Percentiles rank a stretch among this genome's conserved stretches.
These are phyloP conservation scores for Datisca glomerata DNA, from an alignment of 306 rosid species.

Conservation along the genomic window DNA sequence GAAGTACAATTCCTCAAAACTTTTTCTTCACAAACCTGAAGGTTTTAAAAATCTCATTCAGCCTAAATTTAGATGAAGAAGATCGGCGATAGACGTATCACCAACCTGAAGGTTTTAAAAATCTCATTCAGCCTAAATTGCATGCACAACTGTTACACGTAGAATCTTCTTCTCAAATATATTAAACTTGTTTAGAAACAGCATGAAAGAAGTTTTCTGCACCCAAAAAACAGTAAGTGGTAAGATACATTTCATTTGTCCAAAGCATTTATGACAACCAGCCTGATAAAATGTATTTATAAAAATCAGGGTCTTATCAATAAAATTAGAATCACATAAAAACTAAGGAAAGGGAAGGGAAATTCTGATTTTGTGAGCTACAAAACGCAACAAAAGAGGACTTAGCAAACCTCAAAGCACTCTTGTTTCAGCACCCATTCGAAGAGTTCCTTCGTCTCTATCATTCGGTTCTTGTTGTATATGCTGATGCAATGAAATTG, in stretches of 20 bases:
- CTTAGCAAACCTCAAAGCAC: constrained; percentile 74
- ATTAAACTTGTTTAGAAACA: constrained; percentile 92
- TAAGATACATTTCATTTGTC: neutral
- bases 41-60: neutral
- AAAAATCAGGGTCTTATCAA: too few species aligned
- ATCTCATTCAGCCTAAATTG: neutral
- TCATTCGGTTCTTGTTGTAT: constrained; percentile 78
- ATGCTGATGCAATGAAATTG: neutral
- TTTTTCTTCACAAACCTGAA: constrained; percentile 95
- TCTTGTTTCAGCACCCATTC: constrained; percentile 97
- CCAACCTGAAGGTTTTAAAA: constrained; percentile 19
- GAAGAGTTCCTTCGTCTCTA: constrained; percentile 91
- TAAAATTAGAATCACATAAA: too few species aligned
- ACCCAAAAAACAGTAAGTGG: constrained; percentile 2
- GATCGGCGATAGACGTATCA: neutral
- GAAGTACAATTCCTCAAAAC: constrained; percentile 82
- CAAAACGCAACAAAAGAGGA: constrained; percentile 4
- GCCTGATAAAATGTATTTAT: too few species aligned
- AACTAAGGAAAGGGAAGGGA: too few species aligned
- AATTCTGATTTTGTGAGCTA: too few species aligned
- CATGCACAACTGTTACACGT: constrained; percentile 41
- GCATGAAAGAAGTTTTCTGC: constrained; percentile 98
- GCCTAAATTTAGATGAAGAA: neutral
- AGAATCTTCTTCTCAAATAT: constrained; percentile 92
- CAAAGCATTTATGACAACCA: too few species aligned